phyloP scores from a whole-genome alignment of 78 protist genomes.

The Dictyostelium capitatum region DNA sequence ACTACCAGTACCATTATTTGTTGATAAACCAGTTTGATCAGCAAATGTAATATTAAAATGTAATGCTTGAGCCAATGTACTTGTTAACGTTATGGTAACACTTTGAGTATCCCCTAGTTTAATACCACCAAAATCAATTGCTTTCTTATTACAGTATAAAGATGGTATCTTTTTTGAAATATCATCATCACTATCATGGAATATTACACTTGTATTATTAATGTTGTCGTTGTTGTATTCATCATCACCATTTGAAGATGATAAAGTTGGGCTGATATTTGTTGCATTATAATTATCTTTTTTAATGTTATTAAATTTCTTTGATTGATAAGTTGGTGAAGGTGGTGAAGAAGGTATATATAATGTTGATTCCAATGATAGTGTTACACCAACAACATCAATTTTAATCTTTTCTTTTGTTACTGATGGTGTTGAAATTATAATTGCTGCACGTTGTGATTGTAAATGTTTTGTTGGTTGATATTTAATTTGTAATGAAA shows the following conservation, averaged over 20 bases:
- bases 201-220: conserved; percentile 25
- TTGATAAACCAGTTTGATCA: neutral
- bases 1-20: neutral
- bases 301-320: neutral
- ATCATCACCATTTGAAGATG: neutral
- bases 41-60: conserved; percentile 12
- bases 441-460: conserved; percentile 19
- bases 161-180: neutral
- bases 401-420: conserved; percentile 34
- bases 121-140: conserved; percentile 66
- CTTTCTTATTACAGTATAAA: conserved; percentile 25
- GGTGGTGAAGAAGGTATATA: conserved; percentile 37
- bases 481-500: conserved; percentile 14
- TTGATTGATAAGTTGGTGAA: conserved; percentile 1
- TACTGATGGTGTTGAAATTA: neutral
- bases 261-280: neutral
- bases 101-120: conserved; percentile 37
- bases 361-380: neutral
- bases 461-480: neutral
- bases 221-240: neutral
- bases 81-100: neutral
- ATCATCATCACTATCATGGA: neutral
- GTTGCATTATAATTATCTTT: neutral
- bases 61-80: conserved; percentile 4
- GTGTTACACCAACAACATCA: conserved; percentile 11